Evolutionary conservation across 495 filamentous ascomycete species (phyloP).

Genomic region (Neurospora hispaniola): DNA sequence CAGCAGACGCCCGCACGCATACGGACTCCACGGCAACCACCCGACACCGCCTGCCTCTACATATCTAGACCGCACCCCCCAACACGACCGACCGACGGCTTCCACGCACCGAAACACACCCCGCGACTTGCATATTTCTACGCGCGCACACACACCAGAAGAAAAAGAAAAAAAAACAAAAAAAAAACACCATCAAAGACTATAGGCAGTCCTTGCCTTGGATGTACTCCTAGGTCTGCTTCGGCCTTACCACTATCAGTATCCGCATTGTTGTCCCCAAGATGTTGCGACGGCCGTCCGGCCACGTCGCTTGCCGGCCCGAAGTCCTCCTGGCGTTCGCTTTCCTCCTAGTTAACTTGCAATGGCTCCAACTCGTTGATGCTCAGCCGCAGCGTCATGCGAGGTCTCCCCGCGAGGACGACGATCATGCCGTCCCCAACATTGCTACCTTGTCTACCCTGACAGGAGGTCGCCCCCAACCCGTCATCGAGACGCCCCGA

Average conservation of each 20-base stretch:
- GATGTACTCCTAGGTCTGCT: not conserved
- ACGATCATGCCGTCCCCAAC: constrained; percentile 18
- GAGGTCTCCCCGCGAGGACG: constrained; percentile 22
- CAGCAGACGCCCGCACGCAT: not conserved
- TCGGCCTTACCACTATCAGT: not conserved
- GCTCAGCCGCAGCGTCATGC: constrained; percentile 46
- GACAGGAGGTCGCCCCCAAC: constrained; percentile 12
- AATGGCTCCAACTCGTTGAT: constrained; percentile 41
- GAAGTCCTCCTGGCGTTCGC: constrained; percentile 40
- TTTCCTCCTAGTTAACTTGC: constrained; percentile 39
- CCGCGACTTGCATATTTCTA: not conserved
- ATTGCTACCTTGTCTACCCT: constrained; percentile 9
- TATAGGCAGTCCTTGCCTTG: not conserved
- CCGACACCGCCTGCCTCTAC: not conserved
- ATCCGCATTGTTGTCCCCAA: constrained; percentile 35
- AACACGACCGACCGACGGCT: not conserved
- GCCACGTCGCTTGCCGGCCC: constrained; percentile 37
- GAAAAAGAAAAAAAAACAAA: not conserved
- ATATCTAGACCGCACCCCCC: not conserved
- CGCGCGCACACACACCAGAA: not conserved
- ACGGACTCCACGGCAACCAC: not conserved
- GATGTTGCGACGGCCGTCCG: constrained; percentile 48
- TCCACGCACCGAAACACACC: not conserved
- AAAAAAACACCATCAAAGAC: not conserved
- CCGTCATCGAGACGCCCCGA: constrained; percentile 15